Evolutionary conservation across 148 eudicot species (phyloP).

Genomic region (Gaultheria prostrata): DNA sequence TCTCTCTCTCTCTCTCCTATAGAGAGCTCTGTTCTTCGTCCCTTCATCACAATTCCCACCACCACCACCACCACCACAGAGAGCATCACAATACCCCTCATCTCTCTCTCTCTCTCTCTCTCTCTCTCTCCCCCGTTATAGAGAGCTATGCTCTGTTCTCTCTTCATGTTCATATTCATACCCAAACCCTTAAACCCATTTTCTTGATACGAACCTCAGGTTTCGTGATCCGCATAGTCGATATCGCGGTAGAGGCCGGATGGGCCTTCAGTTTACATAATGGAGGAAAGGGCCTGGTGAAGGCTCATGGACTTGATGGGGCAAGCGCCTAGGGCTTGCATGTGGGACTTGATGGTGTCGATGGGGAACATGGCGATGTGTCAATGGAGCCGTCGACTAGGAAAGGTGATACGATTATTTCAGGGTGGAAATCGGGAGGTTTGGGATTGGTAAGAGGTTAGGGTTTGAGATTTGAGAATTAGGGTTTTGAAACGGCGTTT

Average conservation of each 20-base stretch:
- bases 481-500: neutral
- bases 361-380: slow-evolving; percentile 94
- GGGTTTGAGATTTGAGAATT: neutral
- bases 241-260: slow-evolving; percentile 73
- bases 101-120: no score
- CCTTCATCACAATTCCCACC: no score
- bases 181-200: no score
- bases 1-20: no score
- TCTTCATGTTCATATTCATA: no score
- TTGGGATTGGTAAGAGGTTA: slow-evolving; percentile 36
- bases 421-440: slow-evolving; percentile 31
- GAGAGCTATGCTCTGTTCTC: no score
- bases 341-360: slow-evolving; percentile 73
- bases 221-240: no score
- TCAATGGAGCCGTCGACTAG: slow-evolving; percentile 74
- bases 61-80: no score
- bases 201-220: no score
- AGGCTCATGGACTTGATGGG: slow-evolving; percentile 47
- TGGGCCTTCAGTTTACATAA: slow-evolving; percentile 54
- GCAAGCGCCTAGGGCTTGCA: slow-evolving; percentile 79
- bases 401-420: neutral
- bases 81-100: no score
- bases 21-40: no score
- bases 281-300: slow-evolving; percentile 48
- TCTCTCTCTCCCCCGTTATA: no score